Base-by-base conservation (phyloP, 495 filamentous ascomycete species). In the Rusavskia elegans region DNA sequence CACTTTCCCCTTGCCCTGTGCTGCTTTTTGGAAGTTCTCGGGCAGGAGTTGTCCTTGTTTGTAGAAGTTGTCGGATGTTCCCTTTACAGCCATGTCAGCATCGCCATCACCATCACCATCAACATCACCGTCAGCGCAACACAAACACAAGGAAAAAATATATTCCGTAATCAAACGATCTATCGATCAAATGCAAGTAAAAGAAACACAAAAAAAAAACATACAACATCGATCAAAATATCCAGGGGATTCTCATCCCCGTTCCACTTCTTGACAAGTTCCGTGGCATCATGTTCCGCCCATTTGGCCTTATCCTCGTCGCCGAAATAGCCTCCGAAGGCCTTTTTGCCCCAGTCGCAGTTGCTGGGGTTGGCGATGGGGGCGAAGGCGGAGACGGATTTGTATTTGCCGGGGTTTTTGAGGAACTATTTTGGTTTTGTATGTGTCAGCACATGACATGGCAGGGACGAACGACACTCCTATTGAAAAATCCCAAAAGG, bases 301-400 rank as follows among this genome's bases (percentile, higher is more conserved):
- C 92, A 95, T 64, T 74, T 82, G 51, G 76, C 73, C 63, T 76
- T 71, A 20, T 83, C 64, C 38, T 79, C 77, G 17, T 82, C 80
- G 19, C 87, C 87, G 23, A 98, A 77, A 67, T 96, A 98, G 2
- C 93, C 92, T 9, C 61, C 67, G 59, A 97, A 96, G 0, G 93
- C 93, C 76, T 98, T 97, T 69, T 93, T 71, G 32, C 93, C 93
- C 93, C 92, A 98, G 14, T 85, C 83, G 59, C 86, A 93, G 41
- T 81, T 78, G 39, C 69, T 73, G 6, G 92, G 92, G 69, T 97
- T 98, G 13, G 80, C 67, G 61, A 98, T 95, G 9, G 92, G 93
- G 53, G 92, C 89, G 63, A 94, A 94, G 2, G 92, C 92, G 44
- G 80, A 85, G 36, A 89, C 85, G 55, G 78, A 84, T 65, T 82